These are phyloP conservation scores for Pseudogymnoascus sp. DNA, from an alignment of 2,329 filamentous ascomycete genomes.

Conservation along the genomic window DNA sequence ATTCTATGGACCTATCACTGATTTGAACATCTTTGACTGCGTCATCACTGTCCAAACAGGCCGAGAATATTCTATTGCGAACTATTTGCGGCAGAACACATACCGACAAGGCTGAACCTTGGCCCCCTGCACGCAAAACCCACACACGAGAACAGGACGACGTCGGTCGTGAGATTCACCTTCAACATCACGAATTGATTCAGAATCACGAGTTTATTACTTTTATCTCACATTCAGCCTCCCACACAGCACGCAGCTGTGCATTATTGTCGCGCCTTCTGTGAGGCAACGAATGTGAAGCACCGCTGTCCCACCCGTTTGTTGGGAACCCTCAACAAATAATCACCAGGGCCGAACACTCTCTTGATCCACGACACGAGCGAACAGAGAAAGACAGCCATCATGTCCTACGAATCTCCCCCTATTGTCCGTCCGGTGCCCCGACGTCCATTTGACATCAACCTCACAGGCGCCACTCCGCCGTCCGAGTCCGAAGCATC, in stretches of 20 bases:
- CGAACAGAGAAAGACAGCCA: conserved; percentile 18
- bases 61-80: conserved; percentile 7
- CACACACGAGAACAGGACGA: not conserved
- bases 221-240: not conserved
- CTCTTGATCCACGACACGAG: not conserved
- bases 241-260: not conserved
- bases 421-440: conserved; percentile 60
- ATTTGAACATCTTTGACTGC: not conserved
- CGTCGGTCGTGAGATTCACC: not conserved
- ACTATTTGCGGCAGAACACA: not conserved
- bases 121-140: not conserved
- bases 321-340: not conserved
- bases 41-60: not conserved
- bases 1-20: not conserved
- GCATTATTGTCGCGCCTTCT: not conserved
- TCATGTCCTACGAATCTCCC: conserved; percentile 33
- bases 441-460: conserved; percentile 60
- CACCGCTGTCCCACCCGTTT: not conserved
- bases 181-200: not conserved
- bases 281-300: not conserved
- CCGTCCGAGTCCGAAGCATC: conserved; percentile 33
- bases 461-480: conserved; percentile 39
- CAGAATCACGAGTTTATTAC: not conserved
- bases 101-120: not conserved
- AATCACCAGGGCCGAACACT: not conserved